phyloP scores from a whole-genome alignment of 306 rosid species.

The Abrus precatorius region DNA sequence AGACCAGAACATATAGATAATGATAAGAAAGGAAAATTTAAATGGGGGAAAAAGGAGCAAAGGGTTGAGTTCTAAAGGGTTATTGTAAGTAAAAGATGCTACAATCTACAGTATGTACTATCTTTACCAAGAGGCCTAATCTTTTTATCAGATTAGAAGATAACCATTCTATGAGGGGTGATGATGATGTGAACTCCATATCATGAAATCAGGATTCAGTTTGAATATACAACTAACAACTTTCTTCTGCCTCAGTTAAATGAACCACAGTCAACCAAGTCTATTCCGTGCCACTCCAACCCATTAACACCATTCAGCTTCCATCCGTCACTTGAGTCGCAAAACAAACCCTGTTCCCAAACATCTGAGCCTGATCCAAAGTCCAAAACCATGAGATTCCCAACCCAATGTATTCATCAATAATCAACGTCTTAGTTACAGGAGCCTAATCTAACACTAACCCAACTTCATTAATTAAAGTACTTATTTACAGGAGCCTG shows the following conservation, averaged over 20 bases:
- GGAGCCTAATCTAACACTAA: constrained; percentile 48
- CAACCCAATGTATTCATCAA: constrained; percentile 51
- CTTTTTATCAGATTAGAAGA: constrained; percentile 30
- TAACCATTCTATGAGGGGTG: constrained; percentile 42
- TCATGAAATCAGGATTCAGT: constrained; percentile 33
- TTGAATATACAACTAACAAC: constrained; percentile 30
- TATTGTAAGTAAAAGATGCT: constrained; percentile 38
- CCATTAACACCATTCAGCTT: constrained; percentile 49
- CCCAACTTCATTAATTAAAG: constrained; percentile 30
- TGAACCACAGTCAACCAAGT: constrained; percentile 22
- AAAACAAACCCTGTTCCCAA: constrained; percentile 41
- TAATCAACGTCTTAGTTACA: too few species aligned
- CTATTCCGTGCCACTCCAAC: constrained; percentile 51
- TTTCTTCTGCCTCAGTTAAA: constrained; percentile 44
- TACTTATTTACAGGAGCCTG: constrained; percentile 62
- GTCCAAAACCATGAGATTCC: constrained; percentile 44
- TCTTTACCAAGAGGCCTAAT: constrained; percentile 42
- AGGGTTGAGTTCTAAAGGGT: constrained; percentile 41
- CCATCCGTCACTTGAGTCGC: constrained; percentile 39
- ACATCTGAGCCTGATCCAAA: constrained; percentile 25
- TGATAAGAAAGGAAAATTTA: background rate
- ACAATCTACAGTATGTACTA: constrained; percentile 55
- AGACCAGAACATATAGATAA: background rate
- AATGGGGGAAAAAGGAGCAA: background rate
- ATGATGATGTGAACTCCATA: constrained; percentile 31